Evolutionary conservation across 1,284 basidiomycete species (phyloP), one percentile per base, ranked within the genome.

Genomic region (Amylostereum chailletii): DNA sequence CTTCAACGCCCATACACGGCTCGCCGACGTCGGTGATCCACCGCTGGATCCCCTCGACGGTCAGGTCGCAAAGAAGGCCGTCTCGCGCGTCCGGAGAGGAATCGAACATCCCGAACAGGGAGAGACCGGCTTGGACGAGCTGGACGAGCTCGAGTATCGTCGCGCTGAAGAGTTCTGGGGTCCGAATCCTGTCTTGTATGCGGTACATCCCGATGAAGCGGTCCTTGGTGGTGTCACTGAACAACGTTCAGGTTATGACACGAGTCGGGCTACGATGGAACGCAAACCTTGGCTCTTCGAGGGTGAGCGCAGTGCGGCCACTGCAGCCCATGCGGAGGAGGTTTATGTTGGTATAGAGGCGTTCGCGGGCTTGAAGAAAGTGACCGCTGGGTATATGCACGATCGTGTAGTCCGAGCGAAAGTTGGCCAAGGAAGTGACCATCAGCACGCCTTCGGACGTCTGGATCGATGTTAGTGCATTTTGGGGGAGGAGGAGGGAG

Each of bases 371-470:
- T 32, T 73, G 71, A 26, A 78, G 68, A 62, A 82, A 85, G 60
- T 83, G 72, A 31, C 88, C 88, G 45, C 72, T 66, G 0, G 86
- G 86, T 49, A 90, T 79, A 51, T 76, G 79, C 26, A 90, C 83
- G 52, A 90, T 86, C 48, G 85, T 86, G 60, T 81, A 86, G 68
- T 90, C 87, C 3, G 86, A 89, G 47, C 84, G 84, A 62, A 90
- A 90, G 65, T 86, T 82, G 41, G 84, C 84, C 19, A 90, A 75
- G 5, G 86, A 89, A n/a, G 87, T 90, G 48, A 81, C 77, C 77
- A 90, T 81, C 55, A 90, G 71, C 10, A 74, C 66, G 39, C 87
- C 87, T 49, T 81, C 67, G n/a, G 74, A 70, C 26, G 79, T 86
- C 77, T 85, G 55, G 55, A 27, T 46, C 44, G 32, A 41, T 9